These are phyloP conservation scores for Areca catechu DNA, from an alignment of 176 grass and related monocot species.

Conservation along the genomic window DNA sequence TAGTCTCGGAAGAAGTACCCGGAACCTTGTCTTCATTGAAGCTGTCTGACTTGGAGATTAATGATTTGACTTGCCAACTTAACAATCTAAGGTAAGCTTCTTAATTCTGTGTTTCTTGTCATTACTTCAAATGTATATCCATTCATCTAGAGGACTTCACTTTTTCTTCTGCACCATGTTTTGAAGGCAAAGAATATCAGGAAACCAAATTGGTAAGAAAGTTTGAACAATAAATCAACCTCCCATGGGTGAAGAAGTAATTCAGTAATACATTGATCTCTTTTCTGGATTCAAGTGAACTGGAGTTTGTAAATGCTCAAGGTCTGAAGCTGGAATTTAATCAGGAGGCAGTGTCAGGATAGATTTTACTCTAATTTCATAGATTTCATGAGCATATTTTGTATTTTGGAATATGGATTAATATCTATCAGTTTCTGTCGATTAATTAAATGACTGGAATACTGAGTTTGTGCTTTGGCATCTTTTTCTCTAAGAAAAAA, in stretches of 20 bases:
- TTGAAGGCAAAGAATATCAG: constrained; percentile 24
- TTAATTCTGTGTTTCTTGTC: neutral
- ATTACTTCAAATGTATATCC: neutral
- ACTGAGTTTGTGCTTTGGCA: too few species aligned
- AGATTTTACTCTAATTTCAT: too few species aligned
- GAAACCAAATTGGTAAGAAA: constrained; percentile 14
- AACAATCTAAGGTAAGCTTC: constrained; percentile 30
- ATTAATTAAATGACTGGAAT: too few species aligned
- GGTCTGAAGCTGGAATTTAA: too few species aligned
- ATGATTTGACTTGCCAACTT: constrained; percentile 43
- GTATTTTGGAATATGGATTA: too few species aligned
- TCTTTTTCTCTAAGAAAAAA: too few species aligned
- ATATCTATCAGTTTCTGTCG: too few species aligned
- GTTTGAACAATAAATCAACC: neutral
- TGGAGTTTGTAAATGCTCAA: constrained; percentile 2
- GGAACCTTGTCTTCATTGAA: constrained; percentile 37
- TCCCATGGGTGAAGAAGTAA: neutral
- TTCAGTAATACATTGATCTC: neutral
- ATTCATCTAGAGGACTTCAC: neutral
- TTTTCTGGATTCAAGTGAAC: neutral
- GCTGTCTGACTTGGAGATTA: constrained; percentile 42
- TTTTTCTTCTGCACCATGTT: neutral
- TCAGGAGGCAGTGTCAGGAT: too few species aligned
- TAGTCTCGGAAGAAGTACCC: constrained; percentile 31
- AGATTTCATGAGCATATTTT: too few species aligned